Percentiles rank a stretch among this genome's conserved stretches.
These are phyloP conservation scores for Alternaria tenuissima DNA, from an alignment of 2,329 filamentous ascomycete species.

Conservation along the genomic window DNA sequence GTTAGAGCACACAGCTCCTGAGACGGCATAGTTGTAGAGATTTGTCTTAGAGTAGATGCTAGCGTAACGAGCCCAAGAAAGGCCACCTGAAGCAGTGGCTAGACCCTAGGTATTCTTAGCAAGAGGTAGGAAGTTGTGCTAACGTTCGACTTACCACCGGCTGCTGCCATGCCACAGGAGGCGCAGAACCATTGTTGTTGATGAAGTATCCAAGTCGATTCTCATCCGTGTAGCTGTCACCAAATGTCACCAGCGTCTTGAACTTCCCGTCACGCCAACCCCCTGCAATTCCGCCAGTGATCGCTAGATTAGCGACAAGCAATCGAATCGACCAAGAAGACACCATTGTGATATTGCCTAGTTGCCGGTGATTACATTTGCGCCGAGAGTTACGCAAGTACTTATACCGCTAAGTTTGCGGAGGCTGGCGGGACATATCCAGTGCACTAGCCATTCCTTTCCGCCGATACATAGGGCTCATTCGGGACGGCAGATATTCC, in stretches of 20 bases:
- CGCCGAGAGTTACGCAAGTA: conserved; percentile 10
- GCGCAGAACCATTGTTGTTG: conserved; percentile 62
- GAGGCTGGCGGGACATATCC: conserved; percentile 8
- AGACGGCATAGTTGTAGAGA: conserved; percentile 74
- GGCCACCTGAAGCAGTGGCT: conserved; percentile 69
- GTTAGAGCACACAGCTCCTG: conserved; percentile 77
- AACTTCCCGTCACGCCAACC: conserved; percentile 59
- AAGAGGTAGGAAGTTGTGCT: background rate
- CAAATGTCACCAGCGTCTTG: conserved; percentile 72
- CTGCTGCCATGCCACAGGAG: conserved; percentile 67
- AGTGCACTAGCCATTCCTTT: conserved; percentile 21
- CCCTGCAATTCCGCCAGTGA: conserved; percentile 25
- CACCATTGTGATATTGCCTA: conserved; percentile 27
- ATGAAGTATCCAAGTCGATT: conserved; percentile 71
- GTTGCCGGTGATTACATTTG: conserved; percentile 1
- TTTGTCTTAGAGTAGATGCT: conserved; percentile 65
- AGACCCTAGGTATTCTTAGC: conserved; percentile 49
- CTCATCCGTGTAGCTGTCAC: conserved; percentile 81
- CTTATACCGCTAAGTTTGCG: conserved; percentile 23
- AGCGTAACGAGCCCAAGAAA: conserved; percentile 74
- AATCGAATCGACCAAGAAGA: conserved; percentile 30
- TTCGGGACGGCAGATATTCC: conserved; percentile 6
- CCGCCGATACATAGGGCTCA: conserved; percentile 19
- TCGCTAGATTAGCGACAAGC: conserved; percentile 31
- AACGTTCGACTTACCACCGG: conserved; percentile 50